Evolutionary conservation across 2,329 filamentous ascomycete genomes (phyloP), one percentile per base, ranked within the genome.

Genomic region (Fusarium sp.): DNA sequence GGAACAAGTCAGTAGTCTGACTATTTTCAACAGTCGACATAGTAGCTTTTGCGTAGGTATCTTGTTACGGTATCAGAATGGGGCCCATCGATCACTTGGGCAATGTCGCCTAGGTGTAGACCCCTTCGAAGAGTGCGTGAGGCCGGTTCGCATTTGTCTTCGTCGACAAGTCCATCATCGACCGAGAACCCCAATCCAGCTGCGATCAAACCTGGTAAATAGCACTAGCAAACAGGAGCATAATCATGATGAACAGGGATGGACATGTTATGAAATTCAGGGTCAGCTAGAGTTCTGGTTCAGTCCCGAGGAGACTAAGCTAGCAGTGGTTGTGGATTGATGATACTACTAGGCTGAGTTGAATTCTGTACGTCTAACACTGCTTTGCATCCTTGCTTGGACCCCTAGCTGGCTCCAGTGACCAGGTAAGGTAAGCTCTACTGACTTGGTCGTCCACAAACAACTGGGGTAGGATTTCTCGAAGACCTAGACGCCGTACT

Each of bases 291-390:
- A 56, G 22, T 69, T 67, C 42, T 69, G 63, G 67, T 69, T 67
- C 39, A 61, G 44, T 11, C 28, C 21, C 39, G 36, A 59, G 40
- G 58, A 69, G 51, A 67, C 62, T 7, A 43, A 14, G 54, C 34
- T 69, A 26, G 49, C 22, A n/a, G 49, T 24, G 26, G 59, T 62
- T 39, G 59, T 26, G 21, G 15, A 44, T 28, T 85, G 14, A 84
- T 79, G 14, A 88, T 21, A 9, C 46, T 15, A 19, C 5, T 24
- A 7, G 24, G 7, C 7, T 24, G 24, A 24, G 24, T 6, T 1
- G 7, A 24, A 24, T 24, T 24, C 2, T 7, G 24, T 24, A 24
- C 24, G 7, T 24, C 7, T 7, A 24, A 24, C 7, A 24, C 7
- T 7, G 7, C 24, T 24, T 24, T 7, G 7, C 7, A 24, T 24